Evolutionary conservation across 2,329 filamentous ascomycete genomes (phyloP).

Genomic region (Verticillium dahliae): DNA sequence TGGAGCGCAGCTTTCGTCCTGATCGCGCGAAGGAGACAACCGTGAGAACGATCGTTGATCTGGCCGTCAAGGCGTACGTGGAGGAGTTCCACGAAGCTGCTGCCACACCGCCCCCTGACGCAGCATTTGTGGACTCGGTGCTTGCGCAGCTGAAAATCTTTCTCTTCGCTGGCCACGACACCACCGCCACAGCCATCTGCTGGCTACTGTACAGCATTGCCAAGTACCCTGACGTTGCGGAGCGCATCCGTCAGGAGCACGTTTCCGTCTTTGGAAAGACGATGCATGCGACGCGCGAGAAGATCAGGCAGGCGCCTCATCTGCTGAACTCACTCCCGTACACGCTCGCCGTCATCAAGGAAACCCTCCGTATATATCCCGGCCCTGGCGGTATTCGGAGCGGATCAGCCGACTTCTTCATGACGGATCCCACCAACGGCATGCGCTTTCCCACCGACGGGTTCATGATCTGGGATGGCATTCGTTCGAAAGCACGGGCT

Average conservation of each 20-base stretch:
- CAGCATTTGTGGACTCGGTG: conserved; percentile 13
- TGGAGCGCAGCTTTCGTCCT: conserved; percentile 1
- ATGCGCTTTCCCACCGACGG: conserved; percentile 36
- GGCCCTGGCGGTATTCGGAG: conserved; percentile 38
- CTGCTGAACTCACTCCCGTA: conserved; percentile 4
- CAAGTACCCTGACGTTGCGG: conserved; percentile 15
- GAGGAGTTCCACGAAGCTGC: background rate
- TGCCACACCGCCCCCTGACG: background rate
- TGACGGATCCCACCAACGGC: conserved; percentile 31
- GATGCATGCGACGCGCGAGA: background rate
- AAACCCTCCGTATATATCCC: conserved; percentile 46
- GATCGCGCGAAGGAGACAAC: conserved; percentile 1
- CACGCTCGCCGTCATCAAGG: conserved; percentile 43
- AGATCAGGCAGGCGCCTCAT: background rate
- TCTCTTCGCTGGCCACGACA: conserved; percentile 31
- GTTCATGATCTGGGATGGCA: conserved; percentile 30
- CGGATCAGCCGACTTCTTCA: conserved; percentile 27
- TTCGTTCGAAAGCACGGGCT: conserved; percentile 7
- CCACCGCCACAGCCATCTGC: conserved; percentile 25
- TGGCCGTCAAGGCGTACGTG: conserved; percentile 13
- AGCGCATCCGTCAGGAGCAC: conserved; percentile 20
- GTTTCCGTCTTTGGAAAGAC: conserved; percentile 16
- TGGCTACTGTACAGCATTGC: conserved; percentile 18
- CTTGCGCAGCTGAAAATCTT: conserved; percentile 27
- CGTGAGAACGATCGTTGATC: conserved; percentile 15